A percentile compares a stretch with the other conserved stretches of the same genome.
These are phyloP conservation scores for Stylonectria norvegica DNA, from an alignment of 2,329 filamentous ascomycete species.

Conservation along the genomic window DNA sequence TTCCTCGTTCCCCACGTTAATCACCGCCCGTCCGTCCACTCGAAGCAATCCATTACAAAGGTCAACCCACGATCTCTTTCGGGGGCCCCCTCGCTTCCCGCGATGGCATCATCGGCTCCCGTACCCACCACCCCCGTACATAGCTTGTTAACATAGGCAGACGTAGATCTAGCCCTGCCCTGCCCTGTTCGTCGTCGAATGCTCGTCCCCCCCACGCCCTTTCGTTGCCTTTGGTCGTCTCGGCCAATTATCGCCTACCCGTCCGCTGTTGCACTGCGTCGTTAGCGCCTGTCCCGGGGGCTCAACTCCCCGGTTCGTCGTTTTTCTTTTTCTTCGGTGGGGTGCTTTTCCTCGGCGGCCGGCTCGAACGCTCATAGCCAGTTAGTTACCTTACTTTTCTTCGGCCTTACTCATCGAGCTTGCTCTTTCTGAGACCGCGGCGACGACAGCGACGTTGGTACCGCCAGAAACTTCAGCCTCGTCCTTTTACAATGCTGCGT, in stretches of 20 bases:
- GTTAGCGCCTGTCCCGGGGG: too few species aligned
- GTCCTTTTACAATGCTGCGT: neutral
- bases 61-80: slow-evolving; percentile 8
- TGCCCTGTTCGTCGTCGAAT: neutral
- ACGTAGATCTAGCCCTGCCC: too few species aligned
- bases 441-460: too few species aligned
- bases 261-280: neutral
- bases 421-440: too few species aligned
- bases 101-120: slow-evolving; percentile 17
- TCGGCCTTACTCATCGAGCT: too few species aligned
- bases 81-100: neutral
- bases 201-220: slow-evolving; percentile 2
- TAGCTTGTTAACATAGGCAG: too few species aligned
- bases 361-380: too few species aligned
- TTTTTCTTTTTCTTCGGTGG: too few species aligned
- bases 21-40: neutral
- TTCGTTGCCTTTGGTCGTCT: slow-evolving; percentile 3
- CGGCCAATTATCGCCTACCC: neutral
- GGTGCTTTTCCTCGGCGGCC: too few species aligned
- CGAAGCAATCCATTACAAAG: neutral
- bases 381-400: too few species aligned
- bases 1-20: neutral
- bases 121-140: neutral
- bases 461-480: too few species aligned
- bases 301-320: too few species aligned